Evolutionary conservation across 148 eudicot genomes (phyloP).

Genomic region (Cornus controversa): DNA sequence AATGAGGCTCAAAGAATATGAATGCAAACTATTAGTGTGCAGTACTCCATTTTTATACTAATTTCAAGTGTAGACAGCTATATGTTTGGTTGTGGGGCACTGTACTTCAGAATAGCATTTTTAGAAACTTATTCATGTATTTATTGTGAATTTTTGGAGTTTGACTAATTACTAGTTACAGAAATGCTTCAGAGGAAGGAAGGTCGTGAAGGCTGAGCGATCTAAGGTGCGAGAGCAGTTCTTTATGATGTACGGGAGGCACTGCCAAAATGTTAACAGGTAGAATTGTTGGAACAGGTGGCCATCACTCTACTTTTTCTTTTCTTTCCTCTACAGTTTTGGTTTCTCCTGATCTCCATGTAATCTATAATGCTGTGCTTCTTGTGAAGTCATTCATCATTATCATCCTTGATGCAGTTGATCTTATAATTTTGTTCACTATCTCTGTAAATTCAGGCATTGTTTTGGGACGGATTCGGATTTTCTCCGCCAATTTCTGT

Average conservation of each 20-base stretch:
- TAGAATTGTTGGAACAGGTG: constrained; percentile 23
- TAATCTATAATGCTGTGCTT: background rate
- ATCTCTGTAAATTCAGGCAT: constrained; percentile 46
- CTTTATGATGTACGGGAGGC: constrained; percentile 61
- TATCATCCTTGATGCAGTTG: background rate
- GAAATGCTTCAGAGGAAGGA: constrained; percentile 99
- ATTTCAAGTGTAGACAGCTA: background rate
- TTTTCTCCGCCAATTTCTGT: constrained; percentile 76
- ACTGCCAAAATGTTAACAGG: constrained; percentile 75
- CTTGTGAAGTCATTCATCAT: background rate
- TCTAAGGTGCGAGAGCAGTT: constrained; percentile 62
- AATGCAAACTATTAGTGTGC: too few relatives aligned
- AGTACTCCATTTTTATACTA: background rate
- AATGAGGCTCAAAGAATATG: too few relatives aligned
- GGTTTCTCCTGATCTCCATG: background rate
- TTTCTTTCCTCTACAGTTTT: background rate
- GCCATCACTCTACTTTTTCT: background rate
- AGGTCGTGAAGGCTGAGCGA: constrained; percentile 68
- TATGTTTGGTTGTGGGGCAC: background rate
- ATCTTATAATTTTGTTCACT: constrained; percentile 6
- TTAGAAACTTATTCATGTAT: background rate
- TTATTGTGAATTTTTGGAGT: constrained; percentile 8
- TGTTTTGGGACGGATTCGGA: constrained; percentile 80
- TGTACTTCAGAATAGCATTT: background rate
- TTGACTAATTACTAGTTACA: constrained; percentile 38